These are phyloP conservation scores for Rhazya stricta DNA, from an alignment of 257 asterid genomes.

Conservation along the genomic window DNA sequence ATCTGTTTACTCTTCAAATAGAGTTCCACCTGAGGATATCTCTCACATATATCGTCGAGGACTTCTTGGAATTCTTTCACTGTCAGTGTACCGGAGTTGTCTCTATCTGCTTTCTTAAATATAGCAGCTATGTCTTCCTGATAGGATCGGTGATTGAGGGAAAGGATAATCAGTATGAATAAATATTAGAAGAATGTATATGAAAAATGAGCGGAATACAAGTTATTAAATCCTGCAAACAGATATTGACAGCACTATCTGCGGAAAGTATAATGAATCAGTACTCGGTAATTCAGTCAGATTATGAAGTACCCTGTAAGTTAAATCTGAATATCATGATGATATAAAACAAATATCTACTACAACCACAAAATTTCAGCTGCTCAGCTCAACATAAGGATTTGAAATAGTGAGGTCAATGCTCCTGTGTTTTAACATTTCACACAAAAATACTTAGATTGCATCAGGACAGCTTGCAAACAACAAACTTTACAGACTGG, in stretches of 20 bases:
- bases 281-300: not conserved
- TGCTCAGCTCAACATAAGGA: not conserved
- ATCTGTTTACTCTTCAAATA: constrained; percentile 59
- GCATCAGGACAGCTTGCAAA: not conserved
- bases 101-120: constrained; percentile 81
- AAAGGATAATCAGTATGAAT: not conserved
- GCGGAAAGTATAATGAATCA: not conserved
- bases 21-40: constrained; percentile 85
- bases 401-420: not conserved
- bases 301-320: not conserved
- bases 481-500: not conserved
- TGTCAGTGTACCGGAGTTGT: constrained; percentile 88
- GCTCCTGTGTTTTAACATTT: not conserved
- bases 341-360: not conserved
- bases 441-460: not conserved
- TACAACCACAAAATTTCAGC: constrained; percentile 2
- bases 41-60: constrained; percentile 70
- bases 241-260: not conserved
- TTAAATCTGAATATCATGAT: not conserved
- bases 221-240: not conserved
- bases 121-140: constrained; percentile 86
- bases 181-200: not conserved
- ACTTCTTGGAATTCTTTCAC: constrained; percentile 83
- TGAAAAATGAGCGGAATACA: not conserved
- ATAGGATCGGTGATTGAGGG: constrained; percentile 8